Evolutionary conservation across 768 basidiomycete species (phyloP).

Genomic region (Naematelia aurantialba): DNA sequence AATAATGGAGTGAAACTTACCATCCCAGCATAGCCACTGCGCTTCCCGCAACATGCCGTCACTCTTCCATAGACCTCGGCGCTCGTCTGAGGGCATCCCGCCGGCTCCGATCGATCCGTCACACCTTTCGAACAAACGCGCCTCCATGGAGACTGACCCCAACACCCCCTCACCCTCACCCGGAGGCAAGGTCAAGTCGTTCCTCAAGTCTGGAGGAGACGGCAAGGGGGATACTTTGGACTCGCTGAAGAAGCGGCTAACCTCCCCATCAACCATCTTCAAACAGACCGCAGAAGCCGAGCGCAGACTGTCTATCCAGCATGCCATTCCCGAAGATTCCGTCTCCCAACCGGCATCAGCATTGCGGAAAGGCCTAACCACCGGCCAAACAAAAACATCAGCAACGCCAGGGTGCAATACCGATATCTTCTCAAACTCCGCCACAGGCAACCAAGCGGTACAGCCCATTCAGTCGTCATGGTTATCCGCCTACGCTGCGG

Average conservation of each 20-base stretch:
- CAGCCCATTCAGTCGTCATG: slow-evolving; percentile 12
- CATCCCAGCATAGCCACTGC: neutral
- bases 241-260: slow-evolving; percentile 6
- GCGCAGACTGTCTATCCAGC: neutral
- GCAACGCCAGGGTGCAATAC: neutral
- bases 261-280: slow-evolving; percentile 3
- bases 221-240: neutral
- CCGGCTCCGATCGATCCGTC: neutral
- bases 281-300: neutral
- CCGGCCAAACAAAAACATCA: too few relatives aligned
- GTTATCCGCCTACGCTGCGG: slow-evolving; percentile 34
- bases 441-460: too few relatives aligned
- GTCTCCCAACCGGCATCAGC: neutral
- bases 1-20: neutral
- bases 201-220: slow-evolving; percentile 14
- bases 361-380: neutral
- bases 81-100: slow-evolving; percentile 21
- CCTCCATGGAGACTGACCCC: slow-evolving; percentile 11
- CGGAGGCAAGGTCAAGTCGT: slow-evolving; percentile 24
- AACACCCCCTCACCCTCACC: neutral
- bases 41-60: slow-evolving; percentile 28
- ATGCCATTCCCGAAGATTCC: neutral
- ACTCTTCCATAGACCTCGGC: slow-evolving; percentile 27
- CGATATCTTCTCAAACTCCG: neutral
- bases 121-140: slow-evolving; percentile 13